A percentile compares a stretch with the other conserved stretches of the same genome.
These are phyloP conservation scores for Papiliotrema nemorosa DNA, from an alignment of 1,284 basidiomycete genomes.

Conservation along the genomic window DNA sequence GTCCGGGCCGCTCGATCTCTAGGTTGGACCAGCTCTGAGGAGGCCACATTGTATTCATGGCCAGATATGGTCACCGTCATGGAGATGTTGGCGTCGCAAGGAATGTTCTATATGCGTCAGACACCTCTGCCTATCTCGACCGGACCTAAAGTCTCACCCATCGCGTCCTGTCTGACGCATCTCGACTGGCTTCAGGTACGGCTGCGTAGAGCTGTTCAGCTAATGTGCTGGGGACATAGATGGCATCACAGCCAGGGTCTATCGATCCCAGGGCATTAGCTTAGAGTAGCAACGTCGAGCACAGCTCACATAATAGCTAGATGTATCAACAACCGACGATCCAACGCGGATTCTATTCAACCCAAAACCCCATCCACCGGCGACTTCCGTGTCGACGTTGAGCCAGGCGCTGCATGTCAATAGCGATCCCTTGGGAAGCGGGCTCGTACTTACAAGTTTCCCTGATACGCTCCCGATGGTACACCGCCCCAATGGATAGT, in stretches of 20 bases:
- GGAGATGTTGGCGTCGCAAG: conserved; percentile 36
- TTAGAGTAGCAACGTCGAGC: not conserved
- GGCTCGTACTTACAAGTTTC: conserved; percentile 45
- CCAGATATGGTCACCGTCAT: conserved; percentile 31
- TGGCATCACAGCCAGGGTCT: conserved; percentile 42
- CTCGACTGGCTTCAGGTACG: conserved; percentile 24
- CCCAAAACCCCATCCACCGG: conserved; percentile 31
- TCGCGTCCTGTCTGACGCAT: conserved; percentile 22
- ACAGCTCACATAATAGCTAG: conserved; percentile 19
- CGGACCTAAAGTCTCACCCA: conserved; percentile 26
- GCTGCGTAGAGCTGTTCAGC: conserved; percentile 29
- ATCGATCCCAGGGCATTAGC: conserved; percentile 24
- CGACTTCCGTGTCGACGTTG: conserved; percentile 16
- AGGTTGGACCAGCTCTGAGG: conserved; percentile 26
- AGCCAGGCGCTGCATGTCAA: conserved; percentile 41
- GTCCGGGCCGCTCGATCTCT: conserved; percentile 19
- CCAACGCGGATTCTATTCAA: conserved; percentile 29
- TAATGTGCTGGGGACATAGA: conserved; percentile 30
- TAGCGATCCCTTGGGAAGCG: no score
- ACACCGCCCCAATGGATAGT: conserved; percentile 45
- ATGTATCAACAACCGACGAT: conserved; percentile 20
- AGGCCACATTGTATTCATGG: conserved; percentile 29
- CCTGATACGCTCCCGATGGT: conserved; percentile 23
- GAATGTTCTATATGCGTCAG: conserved; percentile 29
- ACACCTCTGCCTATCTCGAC: not conserved